A percentile compares a stretch with the other conserved stretches of the same genome.
Evolutionary conservation across 352 stramenopile species (phyloP).

Genomic region (Aphanomyces astaci): DNA sequence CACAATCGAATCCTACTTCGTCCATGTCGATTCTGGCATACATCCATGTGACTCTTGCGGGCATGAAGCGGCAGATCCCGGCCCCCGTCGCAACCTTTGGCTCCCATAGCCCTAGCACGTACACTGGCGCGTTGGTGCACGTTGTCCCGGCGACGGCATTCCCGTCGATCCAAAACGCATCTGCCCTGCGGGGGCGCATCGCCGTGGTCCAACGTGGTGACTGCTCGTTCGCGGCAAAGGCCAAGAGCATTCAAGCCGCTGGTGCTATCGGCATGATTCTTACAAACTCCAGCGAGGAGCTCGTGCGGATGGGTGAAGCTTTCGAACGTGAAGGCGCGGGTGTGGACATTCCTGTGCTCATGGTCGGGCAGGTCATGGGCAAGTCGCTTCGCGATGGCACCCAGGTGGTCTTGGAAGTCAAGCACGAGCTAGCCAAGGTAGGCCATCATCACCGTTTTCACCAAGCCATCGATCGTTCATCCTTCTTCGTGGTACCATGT

Average conservation of each 20-base stretch:
- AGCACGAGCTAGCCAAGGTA: constrained; percentile 20
- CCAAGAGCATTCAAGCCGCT: constrained; percentile 41
- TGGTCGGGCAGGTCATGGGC: constrained; percentile 12
- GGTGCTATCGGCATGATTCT: constrained; percentile 48
- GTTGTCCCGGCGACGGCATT: constrained; percentile 54
- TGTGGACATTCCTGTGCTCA: constrained; percentile 21
- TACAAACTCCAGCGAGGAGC: constrained; percentile 22
- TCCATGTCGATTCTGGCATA: constrained; percentile 14
- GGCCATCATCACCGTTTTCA: no score
- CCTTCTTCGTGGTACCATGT: no score
- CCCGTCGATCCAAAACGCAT: constrained; percentile 38
- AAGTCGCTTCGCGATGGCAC: constrained; percentile 8
- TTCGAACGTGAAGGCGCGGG: constrained; percentile 12
- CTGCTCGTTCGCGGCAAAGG: constrained; percentile 63
- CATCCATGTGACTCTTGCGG: not conserved
- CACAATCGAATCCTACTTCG: not conserved
- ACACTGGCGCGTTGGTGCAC: constrained; percentile 38
- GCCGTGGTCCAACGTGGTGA: constrained; percentile 57
- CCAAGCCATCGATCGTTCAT: no score
- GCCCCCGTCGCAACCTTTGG: constrained; percentile 54
- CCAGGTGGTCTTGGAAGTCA: not conserved
- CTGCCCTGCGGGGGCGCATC: constrained; percentile 40
- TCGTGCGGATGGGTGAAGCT: constrained; percentile 22
- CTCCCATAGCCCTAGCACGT: constrained; percentile 26
- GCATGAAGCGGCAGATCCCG: not conserved